phyloP scores from a whole-genome alignment of 495 filamentous ascomycete genomes.

The Penicillium lividum region DNA sequence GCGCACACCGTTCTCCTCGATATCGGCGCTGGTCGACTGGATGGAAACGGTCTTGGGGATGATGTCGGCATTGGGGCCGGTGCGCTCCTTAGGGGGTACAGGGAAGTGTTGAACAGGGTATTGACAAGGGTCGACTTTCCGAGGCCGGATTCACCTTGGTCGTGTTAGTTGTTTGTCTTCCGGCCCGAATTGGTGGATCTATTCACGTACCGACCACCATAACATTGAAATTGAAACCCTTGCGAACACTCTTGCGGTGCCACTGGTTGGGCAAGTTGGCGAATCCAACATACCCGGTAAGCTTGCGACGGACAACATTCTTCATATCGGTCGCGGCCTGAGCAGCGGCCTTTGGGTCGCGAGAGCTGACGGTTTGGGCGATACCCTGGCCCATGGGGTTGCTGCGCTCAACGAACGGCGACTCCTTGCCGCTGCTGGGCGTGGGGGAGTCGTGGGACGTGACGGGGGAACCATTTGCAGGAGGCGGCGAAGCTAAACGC shows the following conservation, averaged over 20 bases:
- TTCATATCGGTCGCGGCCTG: conserved; percentile 82
- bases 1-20: conserved; percentile 98
- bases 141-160: conserved; percentile 91
- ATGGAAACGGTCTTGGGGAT: conserved; percentile 99
- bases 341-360: conserved; percentile 80
- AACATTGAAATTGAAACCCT: conserved; percentile 99
- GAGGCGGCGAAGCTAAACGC: conserved; percentile 38
- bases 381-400: conserved; percentile 62
- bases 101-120: conserved; percentile 98
- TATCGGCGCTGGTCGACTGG: conserved; percentile 97
- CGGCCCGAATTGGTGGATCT: neutral
- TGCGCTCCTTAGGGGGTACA: conserved; percentile 99
- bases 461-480: conserved; percentile 42
- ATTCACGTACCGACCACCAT: conserved; percentile 91
- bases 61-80: conserved; percentile 93
- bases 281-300: conserved; percentile 98
- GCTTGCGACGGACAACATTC: conserved; percentile 97
- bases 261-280: conserved; percentile 99
- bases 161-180: neutral
- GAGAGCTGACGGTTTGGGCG: conserved; percentile 71
- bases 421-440: conserved; percentile 54
- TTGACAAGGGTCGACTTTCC: conserved; percentile 99
- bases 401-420: conserved; percentile 60
- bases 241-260: conserved; percentile 99
- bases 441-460: conserved; percentile 37